Evolutionary conservation across 345 rosid genomes (phyloP), one percentile per base, ranked within the genome.

Genomic region (Alliaria petiolata): DNA sequence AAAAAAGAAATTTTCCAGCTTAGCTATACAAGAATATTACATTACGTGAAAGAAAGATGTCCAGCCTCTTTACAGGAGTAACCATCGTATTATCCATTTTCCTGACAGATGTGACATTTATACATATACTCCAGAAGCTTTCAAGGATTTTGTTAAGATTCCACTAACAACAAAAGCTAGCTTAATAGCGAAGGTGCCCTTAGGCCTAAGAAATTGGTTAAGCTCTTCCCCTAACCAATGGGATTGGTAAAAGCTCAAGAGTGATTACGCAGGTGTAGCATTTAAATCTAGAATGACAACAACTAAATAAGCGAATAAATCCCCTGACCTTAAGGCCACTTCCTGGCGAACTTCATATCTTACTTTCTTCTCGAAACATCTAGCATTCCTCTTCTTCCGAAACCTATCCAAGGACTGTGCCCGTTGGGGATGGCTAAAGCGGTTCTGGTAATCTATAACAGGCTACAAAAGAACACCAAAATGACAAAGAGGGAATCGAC

Each of bases 331-430:
- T 55, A 86, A 88, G 4, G 97, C 98, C 40, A 93, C 98, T 83
- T 93, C 98, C 79, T 91, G 97, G 58, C 98, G 97, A 69, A 93
- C 98, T 66, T 86, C 76, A 65, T 93, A 93, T 84, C 98, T 71
- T 35, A 93, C 95, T 89, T 93, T 93, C 91, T 89, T 93, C 58
- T 89, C 93, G 76, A 86, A 91, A 80, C 93, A 87, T 14, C 98
- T 83, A 73, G 92, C 92, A 82, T 85, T 90, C 63, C 96, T 89
- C 88, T 93, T 93, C 85, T 90, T 90, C 38, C 97, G 83, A 56
- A 93, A 93, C 81, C 98, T 87, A 76, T 78, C 79, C 76, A 93
- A 79, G 0, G 97, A 93, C 40, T 96, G 96, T 15, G 82, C 97
- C 74, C 97, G 84, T 54, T 93, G 97, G 7, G 96, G 96, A 76